Evolutionary conservation across 805 yeast genomes (phyloP).

Genomic region (Myxozyma kluyveri): DNA sequence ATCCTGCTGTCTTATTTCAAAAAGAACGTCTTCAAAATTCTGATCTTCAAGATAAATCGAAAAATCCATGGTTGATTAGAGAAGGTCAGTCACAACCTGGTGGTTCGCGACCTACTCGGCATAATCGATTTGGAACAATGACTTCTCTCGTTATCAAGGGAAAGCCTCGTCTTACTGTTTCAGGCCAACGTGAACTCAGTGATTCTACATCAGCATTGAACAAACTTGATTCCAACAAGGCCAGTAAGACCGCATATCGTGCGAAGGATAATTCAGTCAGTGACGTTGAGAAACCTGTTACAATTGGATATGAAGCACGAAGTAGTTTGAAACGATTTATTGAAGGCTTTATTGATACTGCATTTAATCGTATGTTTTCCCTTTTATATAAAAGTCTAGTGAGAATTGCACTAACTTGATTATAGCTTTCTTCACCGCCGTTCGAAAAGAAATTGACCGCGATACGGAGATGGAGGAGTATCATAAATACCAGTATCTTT

Average conservation of each 20-base stretch:
- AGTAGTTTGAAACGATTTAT: conserved; percentile 47
- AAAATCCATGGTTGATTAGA: conserved; percentile 47
- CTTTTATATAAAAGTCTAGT: neutral
- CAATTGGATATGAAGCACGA: conserved; percentile 38
- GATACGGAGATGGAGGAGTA: conserved; percentile 38
- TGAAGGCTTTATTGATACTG: conserved; percentile 63
- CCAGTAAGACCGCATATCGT: conserved; percentile 47
- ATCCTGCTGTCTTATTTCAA: conserved; percentile 39
- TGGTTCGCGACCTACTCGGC: conserved; percentile 59
- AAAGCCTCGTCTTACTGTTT: conserved; percentile 57
- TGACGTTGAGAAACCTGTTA: conserved; percentile 18
- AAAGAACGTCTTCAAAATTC: conserved; percentile 11
- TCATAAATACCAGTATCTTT: conserved; percentile 49
- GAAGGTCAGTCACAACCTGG: conserved; percentile 56
- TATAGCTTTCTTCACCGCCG: conserved; percentile 48
- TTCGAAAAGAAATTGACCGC: conserved; percentile 49
- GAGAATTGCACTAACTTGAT: neutral
- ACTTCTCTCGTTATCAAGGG: conserved; percentile 65
- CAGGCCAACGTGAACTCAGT: conserved; percentile 67
- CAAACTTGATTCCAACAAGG: conserved; percentile 64
- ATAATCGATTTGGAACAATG: conserved; percentile 87
- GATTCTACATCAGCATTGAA: conserved; percentile 54
- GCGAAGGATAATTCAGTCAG: neutral
- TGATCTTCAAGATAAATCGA: neutral
- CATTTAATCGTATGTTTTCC: conserved; percentile 52